Evolutionary conservation across 768 basidiomycete genomes (phyloP).

Genomic region (Thelephora aurantiotincta): DNA sequence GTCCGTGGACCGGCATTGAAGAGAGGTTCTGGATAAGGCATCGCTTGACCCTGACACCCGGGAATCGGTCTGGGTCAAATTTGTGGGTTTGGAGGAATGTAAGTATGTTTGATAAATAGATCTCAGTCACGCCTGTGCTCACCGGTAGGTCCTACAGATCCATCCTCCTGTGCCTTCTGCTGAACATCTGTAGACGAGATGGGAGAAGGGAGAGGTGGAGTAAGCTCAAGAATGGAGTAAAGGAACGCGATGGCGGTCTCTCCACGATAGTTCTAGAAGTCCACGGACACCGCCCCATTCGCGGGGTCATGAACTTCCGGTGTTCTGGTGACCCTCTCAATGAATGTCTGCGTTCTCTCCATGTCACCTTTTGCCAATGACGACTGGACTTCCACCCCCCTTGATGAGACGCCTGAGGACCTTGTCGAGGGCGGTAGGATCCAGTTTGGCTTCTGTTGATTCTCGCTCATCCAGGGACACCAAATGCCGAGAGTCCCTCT

Average conservation of each 20-base stretch:
- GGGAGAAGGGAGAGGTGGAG: constrained; percentile 32
- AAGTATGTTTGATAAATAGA: not conserved
- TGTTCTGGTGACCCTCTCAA: constrained; percentile 12
- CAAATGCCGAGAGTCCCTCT: too few species aligned
- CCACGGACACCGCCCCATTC: constrained; percentile 21
- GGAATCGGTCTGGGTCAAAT: constrained; percentile 61
- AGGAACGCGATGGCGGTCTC: constrained; percentile 53
- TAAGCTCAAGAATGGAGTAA: constrained; percentile 53
- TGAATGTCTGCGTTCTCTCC: too few species aligned
- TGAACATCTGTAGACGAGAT: constrained; percentile 38
- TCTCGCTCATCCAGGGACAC: too few species aligned
- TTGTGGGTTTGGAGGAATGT: constrained; percentile 17
- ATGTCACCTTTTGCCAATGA: too few species aligned
- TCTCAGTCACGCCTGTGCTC: constrained; percentile 3
- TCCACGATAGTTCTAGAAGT: constrained; percentile 11
- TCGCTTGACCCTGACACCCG: constrained; percentile 47
- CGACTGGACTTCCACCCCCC: too few species aligned
- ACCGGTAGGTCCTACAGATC: constrained; percentile 66
- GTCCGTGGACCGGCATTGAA: constrained; percentile 32
- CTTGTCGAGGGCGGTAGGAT: too few species aligned
- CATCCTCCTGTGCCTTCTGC: constrained; percentile 47
- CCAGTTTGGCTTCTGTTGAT: too few species aligned
- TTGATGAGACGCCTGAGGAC: too few species aligned
- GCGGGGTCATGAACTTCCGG: too few species aligned
- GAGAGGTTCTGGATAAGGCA: constrained; percentile 47